Evolutionary conservation across 208 protist genomes (phyloP).

Genomic region (Leishmania tarentolae): DNA sequence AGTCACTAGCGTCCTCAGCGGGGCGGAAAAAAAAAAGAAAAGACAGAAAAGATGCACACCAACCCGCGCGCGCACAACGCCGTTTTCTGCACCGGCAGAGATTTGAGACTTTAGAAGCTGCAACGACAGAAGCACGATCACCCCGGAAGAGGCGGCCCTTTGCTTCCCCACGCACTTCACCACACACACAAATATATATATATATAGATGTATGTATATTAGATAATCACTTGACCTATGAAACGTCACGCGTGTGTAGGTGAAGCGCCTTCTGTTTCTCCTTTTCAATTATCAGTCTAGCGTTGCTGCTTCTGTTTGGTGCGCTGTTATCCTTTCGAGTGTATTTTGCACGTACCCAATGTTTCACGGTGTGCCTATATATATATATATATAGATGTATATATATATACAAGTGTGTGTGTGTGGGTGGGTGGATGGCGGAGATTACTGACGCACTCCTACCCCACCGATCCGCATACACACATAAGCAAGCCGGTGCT

Average conservation of each 20-base stretch:
- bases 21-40: background rate
- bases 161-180: background rate
- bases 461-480: background rate
- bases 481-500: background rate
- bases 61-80: background rate
- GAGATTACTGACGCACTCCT: background rate
- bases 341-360: background rate
- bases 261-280: background rate
- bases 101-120: background rate
- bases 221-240: background rate
- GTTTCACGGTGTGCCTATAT: background rate
- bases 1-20: background rate
- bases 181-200: too few relatives aligned
- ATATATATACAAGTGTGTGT: too few relatives aligned
- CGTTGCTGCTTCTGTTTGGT: background rate
- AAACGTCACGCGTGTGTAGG: background rate
- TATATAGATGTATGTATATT: background rate
- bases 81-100: background rate
- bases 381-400: background rate
- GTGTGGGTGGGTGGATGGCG: background rate
- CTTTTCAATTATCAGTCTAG: background rate
- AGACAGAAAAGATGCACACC: background rate
- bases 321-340: background rate
- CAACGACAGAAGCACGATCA: background rate
- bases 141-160: background rate